A percentile compares a stretch with the other conserved stretches of the same genome.
phyloP scores from a whole-genome alignment of 2,329 filamentous ascomycete species.

The Knufia fluminis region DNA sequence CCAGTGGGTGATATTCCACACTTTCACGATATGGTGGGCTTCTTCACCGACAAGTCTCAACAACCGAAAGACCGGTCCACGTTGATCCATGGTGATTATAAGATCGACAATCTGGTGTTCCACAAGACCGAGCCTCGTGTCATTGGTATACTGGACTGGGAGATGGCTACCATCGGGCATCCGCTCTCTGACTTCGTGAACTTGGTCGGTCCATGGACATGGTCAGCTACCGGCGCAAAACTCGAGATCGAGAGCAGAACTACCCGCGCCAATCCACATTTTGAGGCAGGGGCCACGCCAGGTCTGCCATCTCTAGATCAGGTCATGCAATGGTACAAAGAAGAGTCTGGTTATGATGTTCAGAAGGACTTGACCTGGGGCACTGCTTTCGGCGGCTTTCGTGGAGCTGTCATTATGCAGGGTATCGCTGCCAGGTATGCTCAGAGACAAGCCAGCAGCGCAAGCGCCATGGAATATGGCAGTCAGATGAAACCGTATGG shows the following conservation, averaged over 20 bases:
- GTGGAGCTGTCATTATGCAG: conserved; percentile 60
- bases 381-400: conserved; percentile 53
- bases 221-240: conserved; percentile 30
- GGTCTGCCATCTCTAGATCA: conserved; percentile 56
- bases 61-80: conserved; percentile 71
- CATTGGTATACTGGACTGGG: conserved; percentile 93
- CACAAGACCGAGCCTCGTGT: conserved; percentile 80
- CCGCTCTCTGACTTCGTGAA: conserved; percentile 87
- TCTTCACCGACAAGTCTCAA: conserved; percentile 59
- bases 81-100: conserved; percentile 92
- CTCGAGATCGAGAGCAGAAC: conserved; percentile 9
- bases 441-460: conserved; percentile 78
- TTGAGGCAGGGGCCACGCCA: conserved; percentile 53
- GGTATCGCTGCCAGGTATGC: conserved; percentile 88
- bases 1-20: conserved; percentile 75
- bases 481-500: conserved; percentile 62
- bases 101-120: conserved; percentile 85
- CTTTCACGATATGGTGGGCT: conserved; percentile 68
- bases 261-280: conserved; percentile 28
- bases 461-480: conserved; percentile 64
- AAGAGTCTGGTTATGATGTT: conserved; percentile 63
- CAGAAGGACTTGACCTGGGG: conserved; percentile 53
- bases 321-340: conserved; percentile 56
- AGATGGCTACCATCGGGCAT: conserved; percentile 97
- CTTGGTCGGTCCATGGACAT: conserved; percentile 43